Conservation (phyloP, 2,329 filamentous ascomycete species). For the Curvularia sp. region DNA sequence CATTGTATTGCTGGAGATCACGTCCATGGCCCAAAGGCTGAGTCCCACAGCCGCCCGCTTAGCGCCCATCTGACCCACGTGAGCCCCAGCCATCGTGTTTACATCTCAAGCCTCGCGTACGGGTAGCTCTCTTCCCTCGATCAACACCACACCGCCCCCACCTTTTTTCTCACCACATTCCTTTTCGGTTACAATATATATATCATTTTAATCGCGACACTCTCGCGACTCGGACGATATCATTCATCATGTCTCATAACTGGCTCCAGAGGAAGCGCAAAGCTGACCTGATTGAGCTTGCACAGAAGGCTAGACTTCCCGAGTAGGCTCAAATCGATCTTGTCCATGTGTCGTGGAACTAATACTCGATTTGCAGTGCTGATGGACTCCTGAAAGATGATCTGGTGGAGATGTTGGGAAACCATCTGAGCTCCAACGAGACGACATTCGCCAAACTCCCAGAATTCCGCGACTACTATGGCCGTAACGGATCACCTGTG, state of each 20-base stretch:
- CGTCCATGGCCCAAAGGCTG: conserved; percentile 2
- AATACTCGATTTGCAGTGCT: conserved; percentile 59
- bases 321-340: conserved; percentile 61
- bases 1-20: conserved; percentile 9
- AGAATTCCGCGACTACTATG: conserved; percentile 77
- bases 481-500: conserved; percentile 63
- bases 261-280: conserved; percentile 86
- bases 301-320: conserved; percentile 71
- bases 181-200: conserved; percentile 23
- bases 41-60: conserved; percentile 13
- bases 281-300: conserved; percentile 76
- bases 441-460: conserved; percentile 68
- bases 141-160: conserved; percentile 32
- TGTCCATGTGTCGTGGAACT: conserved; percentile 11
- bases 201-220: conserved; percentile 54
- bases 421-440: conserved; percentile 64
- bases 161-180: conserved; percentile 24
- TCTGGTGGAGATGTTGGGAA: conserved; percentile 62
- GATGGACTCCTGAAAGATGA: conserved; percentile 78
- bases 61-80: conserved; percentile 26
- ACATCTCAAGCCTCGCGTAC: conserved; percentile 27
- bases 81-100: conserved; percentile 35
- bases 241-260: conserved; percentile 65
- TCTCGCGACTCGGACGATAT: conserved; percentile 54
- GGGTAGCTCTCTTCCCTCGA: conserved; percentile 21